These are phyloP conservation scores for Leptographium radiaticola DNA, from an alignment of 2,329 filamentous ascomycete genomes.

Conservation along the genomic window DNA sequence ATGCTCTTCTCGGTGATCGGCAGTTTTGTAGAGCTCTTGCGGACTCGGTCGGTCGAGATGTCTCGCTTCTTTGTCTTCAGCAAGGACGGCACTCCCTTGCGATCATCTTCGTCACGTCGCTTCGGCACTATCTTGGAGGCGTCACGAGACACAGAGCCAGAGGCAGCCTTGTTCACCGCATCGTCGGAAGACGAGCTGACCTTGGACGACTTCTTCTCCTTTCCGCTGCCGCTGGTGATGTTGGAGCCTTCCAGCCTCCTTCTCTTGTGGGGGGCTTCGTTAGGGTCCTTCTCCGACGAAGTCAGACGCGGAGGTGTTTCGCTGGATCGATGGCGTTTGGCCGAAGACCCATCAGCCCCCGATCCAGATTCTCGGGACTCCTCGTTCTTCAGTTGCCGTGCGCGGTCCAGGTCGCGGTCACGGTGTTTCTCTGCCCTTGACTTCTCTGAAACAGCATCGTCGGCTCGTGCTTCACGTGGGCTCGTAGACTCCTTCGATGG, in stretches of 20 bases:
- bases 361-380: conserved; percentile 43
- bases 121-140: conserved; percentile 21
- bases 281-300: conserved; percentile 37
- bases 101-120: conserved; percentile 30
- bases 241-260: conserved; percentile 42
- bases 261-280: conserved; percentile 39
- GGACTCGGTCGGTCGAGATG: conserved; percentile 20
- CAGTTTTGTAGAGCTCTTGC: conserved; percentile 27
- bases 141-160: neutral
- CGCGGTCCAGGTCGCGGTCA: conserved; percentile 46
- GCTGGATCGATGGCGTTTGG: conserved; percentile 47
- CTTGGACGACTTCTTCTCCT: conserved; percentile 32
- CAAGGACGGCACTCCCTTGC: conserved; percentile 17
- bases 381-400: conserved; percentile 48
- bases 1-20: conserved; percentile 34
- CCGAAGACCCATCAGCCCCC: conserved; percentile 34
- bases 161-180: conserved; percentile 25
- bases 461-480: conserved; percentile 33
- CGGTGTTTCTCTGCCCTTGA: conserved; percentile 41
- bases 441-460: conserved; percentile 35
- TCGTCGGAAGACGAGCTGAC: conserved; percentile 32
- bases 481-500: conserved; percentile 39
- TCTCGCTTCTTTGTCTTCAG: conserved; percentile 25
- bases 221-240: conserved; percentile 13
- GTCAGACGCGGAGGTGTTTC: conserved; percentile 43